Evolutionary conservation across 768 basidiomycete species (phyloP).

Genomic region (Auriculariales sp.): DNA sequence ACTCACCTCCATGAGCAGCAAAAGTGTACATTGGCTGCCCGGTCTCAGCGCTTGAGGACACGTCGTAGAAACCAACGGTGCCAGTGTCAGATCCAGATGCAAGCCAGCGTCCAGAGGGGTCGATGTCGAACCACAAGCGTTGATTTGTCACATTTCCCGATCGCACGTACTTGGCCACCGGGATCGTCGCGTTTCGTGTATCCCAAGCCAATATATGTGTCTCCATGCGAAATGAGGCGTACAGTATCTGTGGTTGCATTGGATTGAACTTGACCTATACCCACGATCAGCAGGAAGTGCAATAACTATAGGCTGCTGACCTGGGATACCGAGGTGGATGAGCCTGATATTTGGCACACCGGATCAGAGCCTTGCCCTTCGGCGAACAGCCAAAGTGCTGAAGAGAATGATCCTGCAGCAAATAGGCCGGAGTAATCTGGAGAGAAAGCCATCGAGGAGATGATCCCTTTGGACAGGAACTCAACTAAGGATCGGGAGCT

Average conservation of each 20-base stretch:
- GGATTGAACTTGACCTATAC: constrained; percentile 67
- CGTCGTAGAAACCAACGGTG: constrained; percentile 41
- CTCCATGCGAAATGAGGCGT: constrained; percentile 57
- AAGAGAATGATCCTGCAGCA: constrained; percentile 49
- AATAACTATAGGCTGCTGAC: constrained; percentile 27
- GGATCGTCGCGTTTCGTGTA: constrained; percentile 36
- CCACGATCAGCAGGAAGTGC: constrained; percentile 26
- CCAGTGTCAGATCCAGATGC: constrained; percentile 58
- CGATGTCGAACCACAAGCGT: constrained; percentile 62
- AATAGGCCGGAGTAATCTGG: constrained; percentile 47
- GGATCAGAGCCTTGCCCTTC: constrained; percentile 41
- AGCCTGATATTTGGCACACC: constrained; percentile 48
- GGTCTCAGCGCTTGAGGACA: constrained; percentile 14
- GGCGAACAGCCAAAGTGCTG: constrained; percentile 53
- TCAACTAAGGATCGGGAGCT: neutral
- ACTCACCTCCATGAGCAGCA: constrained; percentile 42
- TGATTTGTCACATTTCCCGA: constrained; percentile 44
- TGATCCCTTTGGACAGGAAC: constrained; percentile 42
- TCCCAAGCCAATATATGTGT: constrained; percentile 65
- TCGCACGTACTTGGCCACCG: constrained; percentile 25
- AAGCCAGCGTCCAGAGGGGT: constrained; percentile 48
- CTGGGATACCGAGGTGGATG: constrained; percentile 25
- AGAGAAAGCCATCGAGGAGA: constrained; percentile 73
- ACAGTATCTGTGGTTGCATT: constrained; percentile 50
- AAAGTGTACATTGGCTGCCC: constrained; percentile 23